Evolutionary conservation across 2,329 filamentous ascomycete genomes (phyloP).

Genomic region (Venturia aucupariae): DNA sequence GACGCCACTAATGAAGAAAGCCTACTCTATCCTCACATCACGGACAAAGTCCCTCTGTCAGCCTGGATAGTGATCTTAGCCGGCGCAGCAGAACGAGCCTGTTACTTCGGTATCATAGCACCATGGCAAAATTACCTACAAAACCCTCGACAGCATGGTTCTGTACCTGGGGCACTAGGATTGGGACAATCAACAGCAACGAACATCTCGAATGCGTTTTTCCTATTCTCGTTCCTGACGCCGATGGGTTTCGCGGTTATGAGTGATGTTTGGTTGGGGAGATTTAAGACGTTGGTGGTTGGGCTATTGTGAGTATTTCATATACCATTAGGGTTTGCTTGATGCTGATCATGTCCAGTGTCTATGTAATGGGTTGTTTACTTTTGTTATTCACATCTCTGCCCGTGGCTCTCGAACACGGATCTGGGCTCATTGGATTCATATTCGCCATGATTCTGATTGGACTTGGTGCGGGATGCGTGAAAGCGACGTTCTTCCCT

Average conservation of each 20-base stretch:
- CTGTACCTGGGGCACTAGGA: conserved; percentile 27
- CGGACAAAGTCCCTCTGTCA: conserved; percentile 3
- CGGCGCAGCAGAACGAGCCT: conserved; percentile 1
- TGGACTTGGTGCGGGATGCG: conserved; percentile 31
- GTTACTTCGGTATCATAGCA: conserved; percentile 18
- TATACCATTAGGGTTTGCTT: conserved; percentile 7
- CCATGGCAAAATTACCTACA: conserved; percentile 37
- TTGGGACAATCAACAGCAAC: conserved; percentile 36
- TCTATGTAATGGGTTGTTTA: conserved; percentile 17
- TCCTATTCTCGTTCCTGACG: conserved; percentile 39
- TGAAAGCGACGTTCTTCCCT: conserved; percentile 27
- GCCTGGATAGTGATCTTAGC: conserved; percentile 2
- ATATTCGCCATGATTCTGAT: conserved; percentile 27
- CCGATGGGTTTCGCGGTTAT: conserved; percentile 29
- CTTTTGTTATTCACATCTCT: conserved; percentile 23
- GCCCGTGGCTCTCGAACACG: conserved; percentile 17
- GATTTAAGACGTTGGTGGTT: conserved; percentile 29
- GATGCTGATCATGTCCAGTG: conserved; percentile 10
- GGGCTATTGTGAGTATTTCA: conserved; percentile 20
- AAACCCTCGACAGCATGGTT: conserved; percentile 23
- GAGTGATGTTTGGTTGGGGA: conserved; percentile 31
- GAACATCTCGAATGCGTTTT: conserved; percentile 47
- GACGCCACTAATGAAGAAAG: background rate
- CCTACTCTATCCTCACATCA: background rate
- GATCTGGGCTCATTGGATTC: conserved; percentile 21